Evolutionary conservation across 2,329 filamentous ascomycete species (phyloP), one percentile per base, ranked within the genome.

Genomic region (Aciculosporium take): DNA sequence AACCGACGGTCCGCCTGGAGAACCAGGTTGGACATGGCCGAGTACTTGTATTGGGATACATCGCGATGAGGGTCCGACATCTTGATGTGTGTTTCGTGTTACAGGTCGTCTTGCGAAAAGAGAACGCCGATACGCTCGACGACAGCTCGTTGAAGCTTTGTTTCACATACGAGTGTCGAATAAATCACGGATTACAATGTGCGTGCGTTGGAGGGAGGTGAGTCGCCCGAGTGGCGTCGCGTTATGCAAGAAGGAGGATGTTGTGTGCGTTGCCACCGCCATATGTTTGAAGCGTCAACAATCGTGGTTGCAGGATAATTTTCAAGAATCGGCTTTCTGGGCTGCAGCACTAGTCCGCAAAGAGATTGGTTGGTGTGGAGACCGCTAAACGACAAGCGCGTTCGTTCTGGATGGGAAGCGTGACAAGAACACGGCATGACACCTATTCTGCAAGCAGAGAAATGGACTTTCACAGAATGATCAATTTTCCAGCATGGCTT

Each of bases 1-100:
- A 98, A 96, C 55, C 91, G 82, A 67, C 88, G 82, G 71, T 98
- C 91, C 69, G 87, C 88, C 84, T 98, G 91, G 77, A 98, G 85
- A 60, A 98, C 91, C 86, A 98, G 82, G 79, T 98, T 98, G 69
- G 91, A 98, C 91, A 98, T 96, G 64, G 85, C 87, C 79, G 87
- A 87, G 76, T 95, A 94, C 67, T 95, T 95, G 76, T 94, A 95
- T 67, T 94, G 88, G 64, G 86, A 88, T 56, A 94, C 84, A 81
- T 91, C 78, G 64, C 76, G 76, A 57, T 80, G 71, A 62, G 76
- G 71, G 62, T 80, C 83, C 63, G 82, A 73, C 84, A 89, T 88
- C 44, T 60, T 72, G 61, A 51, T 57, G 53, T 48, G 48, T 45
- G 40, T 50, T 51, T 23, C n/a, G 50, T 49, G n/a, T 53, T 46